Evolutionary conservation across 2,329 filamentous ascomycete genomes (phyloP).

Genomic region (Colletotrichum sp.): DNA sequence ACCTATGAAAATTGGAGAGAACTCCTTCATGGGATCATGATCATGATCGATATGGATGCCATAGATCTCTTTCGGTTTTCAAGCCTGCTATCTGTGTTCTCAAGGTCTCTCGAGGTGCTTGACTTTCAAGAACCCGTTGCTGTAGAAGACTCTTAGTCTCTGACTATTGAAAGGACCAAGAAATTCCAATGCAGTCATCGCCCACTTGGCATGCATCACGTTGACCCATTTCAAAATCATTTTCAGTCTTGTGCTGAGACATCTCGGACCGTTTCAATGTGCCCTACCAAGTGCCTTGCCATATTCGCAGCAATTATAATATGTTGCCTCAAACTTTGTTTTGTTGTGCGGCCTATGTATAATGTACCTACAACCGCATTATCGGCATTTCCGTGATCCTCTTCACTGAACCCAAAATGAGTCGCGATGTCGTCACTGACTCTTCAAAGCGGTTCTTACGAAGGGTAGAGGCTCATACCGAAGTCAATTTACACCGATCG

Average conservation of each 20-base stretch:
- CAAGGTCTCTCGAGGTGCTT: background rate
- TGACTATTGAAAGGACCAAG: background rate
- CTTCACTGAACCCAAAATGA: background rate
- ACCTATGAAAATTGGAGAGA: too few species aligned
- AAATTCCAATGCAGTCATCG: background rate
- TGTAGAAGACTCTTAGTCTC: background rate
- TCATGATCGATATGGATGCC: background rate
- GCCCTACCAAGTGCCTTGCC: background rate
- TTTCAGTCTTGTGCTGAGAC: background rate
- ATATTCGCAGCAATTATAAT: background rate
- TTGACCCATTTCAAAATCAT: background rate
- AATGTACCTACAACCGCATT: background rate
- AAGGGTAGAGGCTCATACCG: background rate
- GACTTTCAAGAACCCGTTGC: background rate
- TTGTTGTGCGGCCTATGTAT: background rate
- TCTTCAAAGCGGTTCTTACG: background rate
- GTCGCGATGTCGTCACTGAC: background rate
- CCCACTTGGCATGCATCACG: background rate
- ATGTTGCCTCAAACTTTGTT: background rate
- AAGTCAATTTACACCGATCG: background rate
- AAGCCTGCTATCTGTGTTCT: background rate
- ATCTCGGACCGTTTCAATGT: background rate
- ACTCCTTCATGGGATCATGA: too few species aligned
- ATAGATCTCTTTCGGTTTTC: fast-evolving
- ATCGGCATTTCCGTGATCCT: background rate